Evolutionary conservation across 208 protist genomes (phyloP).

Genomic region (Leishmania major): DNA sequence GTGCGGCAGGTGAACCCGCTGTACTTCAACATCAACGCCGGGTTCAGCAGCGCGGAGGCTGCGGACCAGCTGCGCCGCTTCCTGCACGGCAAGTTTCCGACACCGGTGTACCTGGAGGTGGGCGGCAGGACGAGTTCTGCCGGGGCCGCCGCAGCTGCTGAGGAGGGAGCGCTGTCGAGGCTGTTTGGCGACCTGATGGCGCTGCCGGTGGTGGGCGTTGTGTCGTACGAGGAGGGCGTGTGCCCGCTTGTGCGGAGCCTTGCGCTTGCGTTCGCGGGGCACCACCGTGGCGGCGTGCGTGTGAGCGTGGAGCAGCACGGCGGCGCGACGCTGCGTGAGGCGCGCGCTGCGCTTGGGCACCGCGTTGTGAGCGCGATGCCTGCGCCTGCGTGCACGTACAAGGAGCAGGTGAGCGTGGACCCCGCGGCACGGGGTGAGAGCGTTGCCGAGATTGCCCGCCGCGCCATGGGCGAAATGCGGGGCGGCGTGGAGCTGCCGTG

Average conservation of each 20-base stretch:
- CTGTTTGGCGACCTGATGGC: constrained; percentile 43
- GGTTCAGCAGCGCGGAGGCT: too few relatives aligned
- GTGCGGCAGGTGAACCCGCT: constrained; percentile 26
- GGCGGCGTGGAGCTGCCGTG: constrained; percentile 19
- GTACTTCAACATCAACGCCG: constrained; percentile 53
- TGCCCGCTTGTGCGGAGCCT: constrained; percentile 58
- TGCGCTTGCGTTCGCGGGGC: constrained; percentile 37
- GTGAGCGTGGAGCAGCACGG: constrained; percentile 8
- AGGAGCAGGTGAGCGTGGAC: background rate
- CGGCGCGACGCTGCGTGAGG: constrained; percentile 15
- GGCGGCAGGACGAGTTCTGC: too few relatives aligned
- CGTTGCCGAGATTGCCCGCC: background rate
- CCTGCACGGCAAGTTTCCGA: too few relatives aligned
- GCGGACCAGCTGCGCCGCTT: too few relatives aligned
- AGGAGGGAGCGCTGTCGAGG: constrained; percentile 7
- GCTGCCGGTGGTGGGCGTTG: constrained; percentile 43
- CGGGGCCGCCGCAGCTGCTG: background rate
- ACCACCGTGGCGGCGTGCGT: constrained; percentile 36
- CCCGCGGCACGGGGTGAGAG: background rate
- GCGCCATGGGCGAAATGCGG: background rate
- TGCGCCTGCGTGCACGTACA: constrained; percentile 31
- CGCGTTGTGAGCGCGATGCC: constrained; percentile 28
- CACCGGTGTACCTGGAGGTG: too few relatives aligned
- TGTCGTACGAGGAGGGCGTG: constrained; percentile 39
- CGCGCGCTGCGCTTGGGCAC: constrained; percentile 22